phyloP scores from a whole-genome alignment of 1,284 basidiomycete genomes.

The Takashimella koratensis region DNA sequence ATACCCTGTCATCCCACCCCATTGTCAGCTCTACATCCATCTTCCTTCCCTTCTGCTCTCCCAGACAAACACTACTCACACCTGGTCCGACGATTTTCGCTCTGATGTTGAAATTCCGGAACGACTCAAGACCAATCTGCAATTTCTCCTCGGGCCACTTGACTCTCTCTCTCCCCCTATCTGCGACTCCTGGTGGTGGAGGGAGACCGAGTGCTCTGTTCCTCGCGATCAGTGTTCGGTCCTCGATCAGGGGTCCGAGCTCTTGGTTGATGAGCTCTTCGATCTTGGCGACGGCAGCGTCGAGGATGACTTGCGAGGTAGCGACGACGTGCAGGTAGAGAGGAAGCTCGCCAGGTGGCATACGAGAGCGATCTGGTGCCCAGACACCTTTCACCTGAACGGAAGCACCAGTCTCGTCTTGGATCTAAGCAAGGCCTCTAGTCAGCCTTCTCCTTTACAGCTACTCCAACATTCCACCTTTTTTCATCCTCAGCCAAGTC shows the following conservation, averaged over 20 bases:
- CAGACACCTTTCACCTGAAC: constrained; percentile 88
- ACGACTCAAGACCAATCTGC: constrained; percentile 76
- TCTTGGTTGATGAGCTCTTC: constrained; percentile 81
- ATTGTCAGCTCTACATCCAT: background rate
- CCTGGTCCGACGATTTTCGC: constrained; percentile 95
- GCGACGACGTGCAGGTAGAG: constrained; percentile 93
- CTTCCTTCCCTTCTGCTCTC: too few species aligned
- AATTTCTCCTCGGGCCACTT: constrained; percentile 97
- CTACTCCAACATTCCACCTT: background rate
- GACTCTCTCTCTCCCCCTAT: constrained; percentile 50
- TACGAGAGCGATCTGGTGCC: constrained; percentile 87
- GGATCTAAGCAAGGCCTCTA: constrained; percentile 58
- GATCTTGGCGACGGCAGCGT: constrained; percentile 75
- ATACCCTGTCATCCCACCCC: constrained; percentile 61
- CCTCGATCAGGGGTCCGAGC: constrained; percentile 81
- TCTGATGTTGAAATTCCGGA: constrained; percentile 95
- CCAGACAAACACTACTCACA: constrained; percentile 60
- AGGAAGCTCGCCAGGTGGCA: constrained; percentile 87
- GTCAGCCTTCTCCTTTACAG: background rate
- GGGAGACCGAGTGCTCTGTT: constrained; percentile 44
- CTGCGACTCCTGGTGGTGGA: constrained; percentile 19
- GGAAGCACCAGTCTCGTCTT: constrained; percentile 82
- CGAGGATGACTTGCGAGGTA: constrained; percentile 69
- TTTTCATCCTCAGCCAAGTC: background rate
- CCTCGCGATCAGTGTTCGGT: constrained; percentile 57